A percentile compares a stretch with the other conserved stretches of the same genome.
Conservation (phyloP, 2,329 filamentous ascomycete genomes). For the Chlorencoelia australis region DNA sequence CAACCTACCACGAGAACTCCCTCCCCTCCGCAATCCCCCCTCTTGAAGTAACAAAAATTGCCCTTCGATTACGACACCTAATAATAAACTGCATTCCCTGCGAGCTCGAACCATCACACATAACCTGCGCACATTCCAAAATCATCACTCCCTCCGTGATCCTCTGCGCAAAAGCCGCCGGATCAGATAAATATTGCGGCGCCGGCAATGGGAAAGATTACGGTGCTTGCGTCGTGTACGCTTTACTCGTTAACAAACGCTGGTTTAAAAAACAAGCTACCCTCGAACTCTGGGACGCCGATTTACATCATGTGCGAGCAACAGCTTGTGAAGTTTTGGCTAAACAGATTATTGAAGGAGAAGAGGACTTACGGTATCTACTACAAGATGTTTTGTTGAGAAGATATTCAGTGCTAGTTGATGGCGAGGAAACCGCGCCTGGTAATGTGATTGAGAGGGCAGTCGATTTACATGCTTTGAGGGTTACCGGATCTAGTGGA, state of each 20-base stretch:
- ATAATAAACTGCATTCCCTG: slow-evolving; percentile 84
- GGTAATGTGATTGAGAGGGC: slow-evolving; percentile 88
- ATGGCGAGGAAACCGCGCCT: slow-evolving; percentile 61
- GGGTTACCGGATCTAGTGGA: slow-evolving; percentile 81
- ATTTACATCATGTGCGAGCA: slow-evolving; percentile 69
- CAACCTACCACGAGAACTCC: slow-evolving; percentile 46
- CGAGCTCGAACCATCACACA: slow-evolving; percentile 66
- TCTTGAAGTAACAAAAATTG: slow-evolving; percentile 77
- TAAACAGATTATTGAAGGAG: slow-evolving; percentile 75
- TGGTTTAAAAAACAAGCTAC: slow-evolving; percentile 73
- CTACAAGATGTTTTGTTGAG: slow-evolving; percentile 76
- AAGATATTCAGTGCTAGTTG: slow-evolving; percentile 71
- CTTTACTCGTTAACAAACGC: slow-evolving; percentile 33
- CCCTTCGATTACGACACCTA: slow-evolving; percentile 80
- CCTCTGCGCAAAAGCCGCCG: slow-evolving; percentile 71
- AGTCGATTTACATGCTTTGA: slow-evolving; percentile 82
- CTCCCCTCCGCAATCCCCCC: slow-evolving; percentile 61
- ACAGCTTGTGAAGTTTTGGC: slow-evolving; percentile 85
- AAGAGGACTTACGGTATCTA: slow-evolving; percentile 70
- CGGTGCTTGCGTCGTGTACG: slow-evolving; percentile 57
- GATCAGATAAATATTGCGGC: no score
- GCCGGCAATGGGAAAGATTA: slow-evolving; percentile 65
- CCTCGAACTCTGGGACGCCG: slow-evolving; percentile 85
- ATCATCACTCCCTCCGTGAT: slow-evolving; percentile 77
- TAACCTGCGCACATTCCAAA: slow-evolving; percentile 74